Evolutionary conservation across 352 stramenopile species (phyloP).

Genomic region (Phytophthora megakarya): DNA sequence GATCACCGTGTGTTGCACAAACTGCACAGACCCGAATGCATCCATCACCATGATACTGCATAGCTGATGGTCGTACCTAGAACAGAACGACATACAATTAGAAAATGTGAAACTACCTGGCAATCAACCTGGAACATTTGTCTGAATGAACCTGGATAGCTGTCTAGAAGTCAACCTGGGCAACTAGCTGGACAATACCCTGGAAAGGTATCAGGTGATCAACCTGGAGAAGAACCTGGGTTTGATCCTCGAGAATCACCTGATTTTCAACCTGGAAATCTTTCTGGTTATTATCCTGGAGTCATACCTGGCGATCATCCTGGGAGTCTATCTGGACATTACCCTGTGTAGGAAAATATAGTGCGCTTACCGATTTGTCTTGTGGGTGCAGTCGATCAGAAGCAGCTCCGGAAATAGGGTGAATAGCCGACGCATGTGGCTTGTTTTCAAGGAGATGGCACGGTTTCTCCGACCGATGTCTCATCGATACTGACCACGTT

Average conservation of each 20-base stretch:
- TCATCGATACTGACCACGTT: no score
- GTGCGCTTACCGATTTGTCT: constrained; percentile 1
- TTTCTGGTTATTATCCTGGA: no score
- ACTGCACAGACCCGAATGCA: neutral
- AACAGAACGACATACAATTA: no score
- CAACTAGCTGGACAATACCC: no score
- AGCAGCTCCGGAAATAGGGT: neutral
- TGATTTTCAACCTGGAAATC: neutral
- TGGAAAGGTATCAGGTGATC: no score
- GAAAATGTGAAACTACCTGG: neutral
- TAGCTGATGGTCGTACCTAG: constrained; percentile 3
- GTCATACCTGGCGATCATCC: neutral
- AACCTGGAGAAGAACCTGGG: no score
- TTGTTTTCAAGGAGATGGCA: neutral
- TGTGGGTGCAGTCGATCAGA: constrained; percentile 3
- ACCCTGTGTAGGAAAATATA: neutral
- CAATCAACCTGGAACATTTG: neutral
- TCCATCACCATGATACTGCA: constrained; percentile 4
- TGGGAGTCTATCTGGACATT: neutral
- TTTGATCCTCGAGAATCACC: no score
- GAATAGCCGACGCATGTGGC: neutral
- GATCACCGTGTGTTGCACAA: neutral
- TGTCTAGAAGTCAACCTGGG: no score
- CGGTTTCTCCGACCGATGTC: no score
- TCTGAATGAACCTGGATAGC: no score